Percentiles rank a stretch among this genome's conserved stretches.
These are phyloP conservation scores for Elsinoe necatrix DNA, from an alignment of 2,329 filamentous ascomycete species.

Conservation along the genomic window DNA sequence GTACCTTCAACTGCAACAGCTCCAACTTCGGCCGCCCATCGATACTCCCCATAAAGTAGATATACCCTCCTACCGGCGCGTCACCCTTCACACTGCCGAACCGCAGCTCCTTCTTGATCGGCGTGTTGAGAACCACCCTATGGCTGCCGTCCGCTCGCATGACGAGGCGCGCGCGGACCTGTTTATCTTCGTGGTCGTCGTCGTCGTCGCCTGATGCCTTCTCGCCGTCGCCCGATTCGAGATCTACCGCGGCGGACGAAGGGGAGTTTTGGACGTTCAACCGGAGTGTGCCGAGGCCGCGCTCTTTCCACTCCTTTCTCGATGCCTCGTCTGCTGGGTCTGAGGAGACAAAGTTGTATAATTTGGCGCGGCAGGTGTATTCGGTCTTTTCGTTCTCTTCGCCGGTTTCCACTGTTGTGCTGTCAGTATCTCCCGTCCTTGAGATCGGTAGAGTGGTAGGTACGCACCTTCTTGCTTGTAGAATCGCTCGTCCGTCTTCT, in stretches of 20 bases:
- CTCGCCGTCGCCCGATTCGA: conserved; percentile 34
- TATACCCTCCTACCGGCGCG: conserved; percentile 61
- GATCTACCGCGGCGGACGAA: conserved; percentile 39
- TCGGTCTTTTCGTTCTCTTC: conserved; percentile 74
- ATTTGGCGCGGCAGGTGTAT: conserved; percentile 69
- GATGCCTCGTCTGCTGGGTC: conserved; percentile 29
- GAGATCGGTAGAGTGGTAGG: neutral
- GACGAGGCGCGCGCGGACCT: conserved; percentile 59
- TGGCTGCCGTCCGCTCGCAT: conserved; percentile 88
- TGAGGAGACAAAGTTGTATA: conserved; percentile 67
- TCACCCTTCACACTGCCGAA: conserved; percentile 57
- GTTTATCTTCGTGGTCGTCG: conserved; percentile 33
- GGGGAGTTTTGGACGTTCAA: conserved; percentile 62
- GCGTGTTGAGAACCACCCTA: conserved; percentile 77
- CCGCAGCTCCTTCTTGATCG: conserved; percentile 67
- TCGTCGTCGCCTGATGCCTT: conserved; percentile 34
- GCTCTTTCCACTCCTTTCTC: conserved; percentile 74
- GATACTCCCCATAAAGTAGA: conserved; percentile 54
- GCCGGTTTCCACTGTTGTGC: conserved; percentile 64
- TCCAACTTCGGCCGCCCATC: conserved; percentile 44
- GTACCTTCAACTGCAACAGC: conserved; percentile 50
- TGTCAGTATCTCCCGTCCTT: conserved; percentile 24
- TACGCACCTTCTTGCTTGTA: conserved; percentile 57
- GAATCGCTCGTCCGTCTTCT: conserved; percentile 54
- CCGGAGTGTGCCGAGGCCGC: conserved; percentile 74